Base-by-base conservation (phyloP, 768 basidiomycete species). In the Lenzites betulinus region DNA sequence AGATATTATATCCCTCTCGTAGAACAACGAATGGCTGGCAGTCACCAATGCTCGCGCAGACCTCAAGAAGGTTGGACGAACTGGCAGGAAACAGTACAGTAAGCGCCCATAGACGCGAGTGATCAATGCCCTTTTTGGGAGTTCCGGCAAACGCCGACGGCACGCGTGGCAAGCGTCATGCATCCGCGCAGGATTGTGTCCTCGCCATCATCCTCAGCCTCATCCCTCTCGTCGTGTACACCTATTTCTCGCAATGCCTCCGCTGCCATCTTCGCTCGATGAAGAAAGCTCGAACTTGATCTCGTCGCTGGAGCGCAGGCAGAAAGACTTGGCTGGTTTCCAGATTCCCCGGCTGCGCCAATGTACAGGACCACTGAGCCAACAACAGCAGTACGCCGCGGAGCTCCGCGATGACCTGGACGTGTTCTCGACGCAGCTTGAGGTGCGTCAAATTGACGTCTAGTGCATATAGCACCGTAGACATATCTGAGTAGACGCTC, bases 401-500 rank as follows among this genome's bases (percentile, higher is more conserved):
- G 92, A 93, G 69, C 72, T 95, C 59, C 78, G 92, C 30, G 88
- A 89, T 54, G 93, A 95, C 68, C 74, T 93, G 18, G 86, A 87
- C 38, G 68, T 75, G 0, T 79, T 90, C 22, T 76, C 79, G 7
- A 77, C 79, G 39, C 84, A 88, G 55, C 76, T 95, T n/a, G 90
- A 95, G 78, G 87, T 90, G 62, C 60, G 60, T 42, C 5, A 8
- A 5, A 23, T 12, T 12, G 8, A 26, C 18, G 9, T 28, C 11
- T 28, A 36, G 23, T 13, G 30, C 48, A 38, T 51, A 36, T n/a
- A 7, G 50, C 33, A 33, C 20, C 23, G 28, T 41, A 67, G 54
- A 54, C 28, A 70, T 60, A 59, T 63, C 57, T 60, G 62, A 67
- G 58, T 71, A 93, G 91, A 78, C 79, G 42, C 72, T 95, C 61